Conservation (phyloP, 1,284 basidiomycete genomes). For the Hortiboletus rubellus region DNA sequence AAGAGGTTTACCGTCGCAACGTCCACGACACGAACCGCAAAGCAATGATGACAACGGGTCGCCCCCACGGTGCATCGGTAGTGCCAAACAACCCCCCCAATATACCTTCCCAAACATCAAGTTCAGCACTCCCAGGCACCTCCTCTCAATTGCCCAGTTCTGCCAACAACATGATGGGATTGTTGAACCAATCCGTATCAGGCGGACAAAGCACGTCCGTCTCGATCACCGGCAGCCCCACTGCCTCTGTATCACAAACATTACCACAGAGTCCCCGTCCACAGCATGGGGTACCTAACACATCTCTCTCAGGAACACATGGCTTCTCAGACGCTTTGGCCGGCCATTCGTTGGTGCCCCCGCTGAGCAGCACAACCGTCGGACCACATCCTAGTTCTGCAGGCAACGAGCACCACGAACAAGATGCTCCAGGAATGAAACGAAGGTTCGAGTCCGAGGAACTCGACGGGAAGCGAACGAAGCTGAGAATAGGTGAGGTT, state of each 20-base stretch:
- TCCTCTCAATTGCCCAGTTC: conserved; percentile 27
- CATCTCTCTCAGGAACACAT: conserved; percentile 28
- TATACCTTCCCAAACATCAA: conserved; percentile 17
- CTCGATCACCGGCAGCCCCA: conserved; percentile 28
- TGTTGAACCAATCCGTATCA: conserved; percentile 31
- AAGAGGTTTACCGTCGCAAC: conserved; percentile 64
- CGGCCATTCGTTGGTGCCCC: conserved; percentile 21
- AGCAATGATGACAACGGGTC: conserved; percentile 42
- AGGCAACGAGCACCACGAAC: conserved; percentile 30
- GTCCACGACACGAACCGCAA: conserved; percentile 51
- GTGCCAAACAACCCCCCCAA: conserved; percentile 19
- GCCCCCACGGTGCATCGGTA: conserved; percentile 20
- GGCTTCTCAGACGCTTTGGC: conserved; percentile 29
- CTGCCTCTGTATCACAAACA: conserved; percentile 37
- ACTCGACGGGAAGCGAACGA: conserved; percentile 60
- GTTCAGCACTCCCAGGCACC: conserved; percentile 12
- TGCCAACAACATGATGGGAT: conserved; percentile 29
- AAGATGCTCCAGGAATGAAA: conserved; percentile 60
- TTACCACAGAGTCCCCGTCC: conserved; percentile 42
- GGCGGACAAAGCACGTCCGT: conserved; percentile 20
- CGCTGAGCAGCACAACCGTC: conserved; percentile 12
- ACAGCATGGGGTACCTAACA: conserved; percentile 32
- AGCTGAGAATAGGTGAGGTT: conserved; percentile 64
- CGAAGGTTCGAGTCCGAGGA: conserved; percentile 70
- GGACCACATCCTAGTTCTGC: conserved; percentile 11